A percentile compares a stretch with the other conserved stretches of the same genome.
Conservation (phyloP, 2,329 filamentous ascomycete species). For the Ceratocystis huliohia region DNA sequence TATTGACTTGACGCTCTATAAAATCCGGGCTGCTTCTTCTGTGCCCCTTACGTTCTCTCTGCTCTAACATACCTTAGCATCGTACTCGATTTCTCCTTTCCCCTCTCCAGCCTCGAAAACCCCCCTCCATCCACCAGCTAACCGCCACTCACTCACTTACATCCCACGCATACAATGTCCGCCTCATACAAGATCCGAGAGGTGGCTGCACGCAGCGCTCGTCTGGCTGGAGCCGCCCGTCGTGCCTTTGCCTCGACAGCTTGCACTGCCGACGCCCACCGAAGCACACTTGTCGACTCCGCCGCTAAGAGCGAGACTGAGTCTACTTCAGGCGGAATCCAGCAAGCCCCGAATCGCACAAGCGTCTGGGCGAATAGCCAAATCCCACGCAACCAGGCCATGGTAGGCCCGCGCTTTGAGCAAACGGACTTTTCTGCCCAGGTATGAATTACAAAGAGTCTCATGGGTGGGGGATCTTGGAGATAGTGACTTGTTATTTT, state of each 20-base stretch:
- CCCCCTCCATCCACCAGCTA: neutral
- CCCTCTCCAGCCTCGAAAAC: neutral
- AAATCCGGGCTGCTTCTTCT: neutral
- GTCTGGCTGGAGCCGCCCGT: neutral
- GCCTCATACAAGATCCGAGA: neutral
- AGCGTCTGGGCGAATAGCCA: slow-evolving; percentile 78
- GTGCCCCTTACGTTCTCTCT: neutral
- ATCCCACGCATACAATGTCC: neutral
- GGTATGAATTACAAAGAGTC: slow-evolving; percentile 41
- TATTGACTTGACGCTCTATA: too few relatives aligned
- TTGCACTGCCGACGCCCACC: neutral
- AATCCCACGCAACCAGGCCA: slow-evolving; percentile 65
- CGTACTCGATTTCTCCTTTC: neutral
- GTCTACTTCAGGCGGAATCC: slow-evolving; percentile 41
- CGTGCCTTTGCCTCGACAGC: neutral
- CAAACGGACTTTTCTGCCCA: slow-evolving; percentile 89
- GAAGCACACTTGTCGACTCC: slow-evolving; percentile 11
- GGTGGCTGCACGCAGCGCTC: neutral
- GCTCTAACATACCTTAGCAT: neutral
- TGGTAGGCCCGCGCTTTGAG: slow-evolving; percentile 91
- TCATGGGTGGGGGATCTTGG: slow-evolving; percentile 3
- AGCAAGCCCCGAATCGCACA: slow-evolving; percentile 70
- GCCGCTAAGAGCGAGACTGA: slow-evolving; percentile 25
- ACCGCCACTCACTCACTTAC: neutral
- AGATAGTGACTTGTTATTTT: too few relatives aligned